Base-by-base conservation (phyloP, 1,139 yeast genomes). In the Hanseniaspora gamundiae region DNA sequence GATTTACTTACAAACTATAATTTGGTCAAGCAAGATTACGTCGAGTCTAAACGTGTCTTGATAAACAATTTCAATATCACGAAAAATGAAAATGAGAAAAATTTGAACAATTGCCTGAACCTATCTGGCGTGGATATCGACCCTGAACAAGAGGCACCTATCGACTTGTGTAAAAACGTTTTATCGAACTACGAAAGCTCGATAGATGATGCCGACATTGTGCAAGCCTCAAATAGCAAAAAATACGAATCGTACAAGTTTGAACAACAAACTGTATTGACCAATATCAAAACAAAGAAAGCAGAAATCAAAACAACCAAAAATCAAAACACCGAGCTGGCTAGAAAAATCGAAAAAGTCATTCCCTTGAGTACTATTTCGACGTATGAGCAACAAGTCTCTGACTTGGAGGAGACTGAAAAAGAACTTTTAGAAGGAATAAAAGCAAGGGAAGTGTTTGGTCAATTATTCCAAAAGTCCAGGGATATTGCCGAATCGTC, bases 1-100 rank as follows among this genome's bases (percentile, higher is more conserved):
- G 91, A 78, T 43, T 53, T 71, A 2, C 64, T 73, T 47, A 78
- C 83, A 0, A 74, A 71, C 51, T 54, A 74, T 2, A 64, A 69
- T 0, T 57, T 76, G 35, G 53, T 78, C 14, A 54, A 60, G 21
- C 45, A 49, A 1, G 53, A 59, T 2, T 38, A 64, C 3, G 43
- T 48, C 31, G 54, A 52, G 39, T 29, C 3, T 22, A 45, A 3
- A 42, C 41, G 13, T 33, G 31, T 19, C 20, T 28, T 41, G 19
- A 17, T 14, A 17, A 22, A 41, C 14, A 40, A 41, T 39, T 33
- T 41, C 28, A 31, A 41, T 14, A 38, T 38, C 13, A 36, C 38
- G 13, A 38, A 40, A 31, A 29, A 26, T 19, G 14, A 39, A 9
- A 39, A 41, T 17, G 20, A 26, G 9, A 28, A 41, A n/a, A 41